Evolutionary conservation across 768 basidiomycete species (phyloP).

Genomic region (Boletus vermiculosoides): DNA sequence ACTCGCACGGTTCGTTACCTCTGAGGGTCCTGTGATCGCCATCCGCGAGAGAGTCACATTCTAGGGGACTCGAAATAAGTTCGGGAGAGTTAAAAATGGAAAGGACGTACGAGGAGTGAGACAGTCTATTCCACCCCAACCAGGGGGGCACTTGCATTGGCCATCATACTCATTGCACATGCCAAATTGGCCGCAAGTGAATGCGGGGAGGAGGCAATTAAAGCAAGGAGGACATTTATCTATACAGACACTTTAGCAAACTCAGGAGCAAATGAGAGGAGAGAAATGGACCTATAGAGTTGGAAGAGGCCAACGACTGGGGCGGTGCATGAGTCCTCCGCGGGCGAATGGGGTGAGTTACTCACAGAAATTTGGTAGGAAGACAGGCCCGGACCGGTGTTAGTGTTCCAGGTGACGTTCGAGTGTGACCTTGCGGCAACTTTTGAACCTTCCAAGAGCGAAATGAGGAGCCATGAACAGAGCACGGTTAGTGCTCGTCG

Average conservation of each 20-base stretch:
- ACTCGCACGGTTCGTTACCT: constrained; percentile 76
- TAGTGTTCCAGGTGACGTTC: constrained; percentile 19
- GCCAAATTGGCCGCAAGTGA: constrained; percentile 91
- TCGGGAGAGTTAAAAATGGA: constrained; percentile 2
- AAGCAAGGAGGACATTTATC: constrained; percentile 86
- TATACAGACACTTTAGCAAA: constrained; percentile 16
- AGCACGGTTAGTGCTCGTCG: constrained; percentile 19
- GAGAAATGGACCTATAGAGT: constrained; percentile 14
- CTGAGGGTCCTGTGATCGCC: constrained; percentile 82
- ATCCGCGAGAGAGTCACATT: constrained; percentile 93
- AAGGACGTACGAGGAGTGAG: constrained; percentile 75
- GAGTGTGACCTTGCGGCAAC: constrained; percentile 5
- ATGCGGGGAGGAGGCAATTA: constrained; percentile 91
- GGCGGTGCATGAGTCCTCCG: constrained; percentile 11
- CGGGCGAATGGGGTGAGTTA: background rate
- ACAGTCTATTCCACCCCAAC: constrained; percentile 98
- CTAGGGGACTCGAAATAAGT: constrained; percentile 38
- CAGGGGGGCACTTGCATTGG: constrained; percentile 93
- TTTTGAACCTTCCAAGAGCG: background rate
- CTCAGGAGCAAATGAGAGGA: too few relatives aligned
- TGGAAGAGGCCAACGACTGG: constrained; percentile 23
- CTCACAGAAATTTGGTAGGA: constrained; percentile 29
- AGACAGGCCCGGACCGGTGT: constrained; percentile 15
- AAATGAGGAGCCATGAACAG: constrained; percentile 16
- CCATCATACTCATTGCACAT: constrained; percentile 90